These are phyloP conservation scores for Rosa chinensis DNA, from an alignment of 306 rosid genomes.

Conservation along the genomic window DNA sequence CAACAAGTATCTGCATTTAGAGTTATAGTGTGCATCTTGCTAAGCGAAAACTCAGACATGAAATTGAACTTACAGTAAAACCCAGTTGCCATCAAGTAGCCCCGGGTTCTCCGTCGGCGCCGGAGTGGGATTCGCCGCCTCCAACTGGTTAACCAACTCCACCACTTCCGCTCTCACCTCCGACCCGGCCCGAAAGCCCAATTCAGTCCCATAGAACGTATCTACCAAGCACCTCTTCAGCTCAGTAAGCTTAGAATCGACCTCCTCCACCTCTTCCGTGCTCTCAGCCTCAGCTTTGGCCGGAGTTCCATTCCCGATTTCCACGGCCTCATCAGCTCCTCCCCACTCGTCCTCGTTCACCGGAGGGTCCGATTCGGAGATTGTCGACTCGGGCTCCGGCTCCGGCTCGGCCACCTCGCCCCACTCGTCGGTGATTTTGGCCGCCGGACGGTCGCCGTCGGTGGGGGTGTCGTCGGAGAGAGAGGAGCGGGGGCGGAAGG, in stretches of 20 bases:
- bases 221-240: conserved; percentile 82
- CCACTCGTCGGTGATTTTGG: conserved; percentile 65
- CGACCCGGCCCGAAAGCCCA: conserved; percentile 75
- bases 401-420: conserved; percentile 59
- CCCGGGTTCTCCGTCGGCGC: conserved; percentile 67
- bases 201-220: conserved; percentile 71
- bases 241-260: conserved; percentile 40
- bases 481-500: conserved; percentile 45
- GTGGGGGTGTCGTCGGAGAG: conserved; percentile 33
- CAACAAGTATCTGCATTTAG: not conserved
- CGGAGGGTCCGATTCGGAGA: conserved; percentile 67
- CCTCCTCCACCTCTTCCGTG: conserved; percentile 15
- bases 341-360: conserved; percentile 81
- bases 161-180: conserved; percentile 86
- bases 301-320: conserved; percentile 52
- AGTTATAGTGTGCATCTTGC: not conserved
- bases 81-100: conserved; percentile 83
- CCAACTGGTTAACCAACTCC: conserved; percentile 85
- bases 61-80: conserved; percentile 71
- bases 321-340: conserved; percentile 21
- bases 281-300: conserved; percentile 14
- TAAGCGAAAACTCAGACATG: not conserved
- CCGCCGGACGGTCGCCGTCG: conserved; percentile 23
- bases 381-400: conserved; percentile 49
- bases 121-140: conserved; percentile 70